Base-by-base conservation (phyloP, 2,329 filamentous ascomycete genomes). In the Claviceps africana region DNA sequence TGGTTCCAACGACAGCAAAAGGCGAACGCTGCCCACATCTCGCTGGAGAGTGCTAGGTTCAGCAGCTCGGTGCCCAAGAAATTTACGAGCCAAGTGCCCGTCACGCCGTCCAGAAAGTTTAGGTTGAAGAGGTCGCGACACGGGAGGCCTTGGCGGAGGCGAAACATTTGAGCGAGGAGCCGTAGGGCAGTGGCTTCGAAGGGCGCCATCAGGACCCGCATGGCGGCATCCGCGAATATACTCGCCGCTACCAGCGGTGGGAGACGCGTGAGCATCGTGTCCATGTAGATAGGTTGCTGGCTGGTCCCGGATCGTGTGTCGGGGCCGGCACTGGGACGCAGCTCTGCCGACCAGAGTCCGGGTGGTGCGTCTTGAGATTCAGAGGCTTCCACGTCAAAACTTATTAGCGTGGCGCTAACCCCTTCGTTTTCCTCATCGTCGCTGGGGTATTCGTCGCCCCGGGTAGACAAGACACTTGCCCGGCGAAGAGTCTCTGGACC, bases 301-400 rank as follows among this genome's bases (percentile, higher is more conserved):
- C 51, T 55, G 17, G 56, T 51, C 13, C 51, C 50, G 13, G 56
- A 52, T 43, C 62, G 61, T 15, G 62, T 48, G 37, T 71, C 68
- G 3, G 60, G 53, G 1, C 64, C 64, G 28, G 65, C 63, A 54
- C 73, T 80, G 2, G 77, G 76, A 0, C 78, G 72, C 19, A 81
- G 62, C 59, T 82, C 78, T 13, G 78, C 78, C 4, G 75, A 78
- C 78, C 78, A 82, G 1, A 77, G 61, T 15, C 75, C 77, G 1
- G 73, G 66, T 1, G 73, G 73, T 2, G 70, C 69, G 47, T 78
- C 74, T 3, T 68, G 71, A 0, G 75, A 67, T 47, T 80, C 77
- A 3, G 72, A 74, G 0, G 77, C 74, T 56, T 82, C 78, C 30
- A 81, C 77, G 52, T 82, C 78, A 52, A 82, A 81, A 56, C 76